Evolutionary conservation across 163 green algal genomes (phyloP), one percentile per base, ranked within the genome.

Genomic region (Volvox carteri): DNA sequence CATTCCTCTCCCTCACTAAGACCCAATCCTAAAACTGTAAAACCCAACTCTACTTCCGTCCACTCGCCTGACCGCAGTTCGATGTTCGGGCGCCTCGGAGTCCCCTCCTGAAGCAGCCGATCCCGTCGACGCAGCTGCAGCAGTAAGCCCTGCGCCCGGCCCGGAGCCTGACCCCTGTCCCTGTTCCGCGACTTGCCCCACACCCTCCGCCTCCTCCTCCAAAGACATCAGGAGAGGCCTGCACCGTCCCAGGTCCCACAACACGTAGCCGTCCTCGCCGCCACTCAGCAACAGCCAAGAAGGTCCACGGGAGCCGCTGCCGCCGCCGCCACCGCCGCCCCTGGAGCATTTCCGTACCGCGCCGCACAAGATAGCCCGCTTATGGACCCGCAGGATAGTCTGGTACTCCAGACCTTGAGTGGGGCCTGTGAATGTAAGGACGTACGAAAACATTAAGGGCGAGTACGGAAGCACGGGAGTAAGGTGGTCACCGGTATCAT

Each of bases 211-310:
- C 21, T 41, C 56, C 9, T 85, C 78, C 54, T 85, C 78, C 52
- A 85, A 54, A 11, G 78, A 85, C 52, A 75, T 39, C 18, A 85
- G 54, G 54, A 85, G 78, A 52, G 78, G 78, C 37, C 78, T 35
- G 3, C 78, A 35, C 1, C 78, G 78, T 11, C 39, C 25, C 37
- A 85, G 56, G 54, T 85, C 78, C 78, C 78, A 85, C 78, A 85
- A n/a, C 23, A 85, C 78, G 41, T 85, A 85, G 56, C 78, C 78
- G 56, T 85, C 78, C 56, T 85, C 78, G 54, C 78, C 78, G 78
- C 78, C 78, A 28, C 78, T 85, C 78, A 85, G 54, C 54, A 85
- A 41, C 78, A 85, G 39, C 78, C 78, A 85, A 7, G 78, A 28
- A 6, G 78, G 78, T 23, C 48, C 75, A 30, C 75, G 48, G 48